Evolutionary conservation across 805 yeast genomes (phyloP), one percentile per base, ranked within the genome.

Genomic region (Starmerella vitae): DNA sequence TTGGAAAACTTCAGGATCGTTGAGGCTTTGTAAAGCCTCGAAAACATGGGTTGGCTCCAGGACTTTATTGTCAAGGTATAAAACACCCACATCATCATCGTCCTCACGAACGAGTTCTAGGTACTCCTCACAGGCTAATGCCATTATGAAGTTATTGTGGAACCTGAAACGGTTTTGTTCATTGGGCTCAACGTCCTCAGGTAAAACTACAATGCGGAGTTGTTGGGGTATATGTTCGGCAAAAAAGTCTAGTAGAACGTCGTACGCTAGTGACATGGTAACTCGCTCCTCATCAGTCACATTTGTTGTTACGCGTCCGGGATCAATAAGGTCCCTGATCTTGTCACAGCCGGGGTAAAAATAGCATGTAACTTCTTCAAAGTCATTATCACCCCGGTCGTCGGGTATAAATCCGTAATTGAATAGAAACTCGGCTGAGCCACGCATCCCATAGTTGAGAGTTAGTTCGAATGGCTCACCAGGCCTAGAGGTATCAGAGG

Each of bases 401-500:
- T 27, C 34, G 18, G 63, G 62, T 17, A 61, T 37, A 38, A 63
- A 63, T 17, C 67, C 67, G 33, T 64, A 63, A 17, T 57, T 61
- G 50, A 60, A 62, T 33, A 63, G 45, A 36, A 58, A 50, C 50
- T 61, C 67, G 3, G 55, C 57, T 3, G 58, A 42, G 12, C 61
- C 54, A 30, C 59, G 55, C 3, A 48, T 47, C n/a, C 66, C 65
- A 32, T 63, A 63, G 39, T 60, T 51, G 36, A 63, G 54, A 14
- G 44, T 35, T 6, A 64, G 45, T 38, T 63, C 65, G 26, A 31
- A 20, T 15, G 33, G 15, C 14, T 27, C 17, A 7, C 30, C 30
- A 27, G 30, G 10, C 7, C 14, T 13, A 8, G 7, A n/a, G 7
- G 14, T 12, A 6, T 17, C 17, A 10, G 17, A 6, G 7, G n/a